Percentiles rank a stretch among this genome's conserved stretches.
phyloP scores from a whole-genome alignment of 441 rosid genomes.

The Corymbia calophylla region DNA sequence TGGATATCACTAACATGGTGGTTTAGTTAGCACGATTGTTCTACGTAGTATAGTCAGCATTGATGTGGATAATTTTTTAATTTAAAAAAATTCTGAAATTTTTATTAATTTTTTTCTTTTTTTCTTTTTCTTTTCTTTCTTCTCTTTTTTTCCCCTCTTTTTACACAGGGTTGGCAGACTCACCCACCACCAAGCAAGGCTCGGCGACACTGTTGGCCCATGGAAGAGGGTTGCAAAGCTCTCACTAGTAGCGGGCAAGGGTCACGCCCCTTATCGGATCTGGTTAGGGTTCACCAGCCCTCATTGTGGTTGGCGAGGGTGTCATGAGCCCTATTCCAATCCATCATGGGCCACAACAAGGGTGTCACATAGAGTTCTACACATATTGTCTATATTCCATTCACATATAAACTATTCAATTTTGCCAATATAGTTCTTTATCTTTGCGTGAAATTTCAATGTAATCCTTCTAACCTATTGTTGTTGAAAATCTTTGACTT shows the following conservation, averaged over 20 bases:
- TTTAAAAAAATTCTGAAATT: no score
- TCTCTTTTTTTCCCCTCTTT: no score
- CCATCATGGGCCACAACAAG: no score
- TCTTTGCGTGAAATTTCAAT: neutral
- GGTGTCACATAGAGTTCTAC: neutral
- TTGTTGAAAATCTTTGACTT: no score
- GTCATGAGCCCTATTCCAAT: no score
- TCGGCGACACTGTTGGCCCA: accelerated
- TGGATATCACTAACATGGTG: neutral
- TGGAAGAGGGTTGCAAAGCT: neutral
- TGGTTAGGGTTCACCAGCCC: neutral
- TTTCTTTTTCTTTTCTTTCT: no score
- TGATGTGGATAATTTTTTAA: neutral
- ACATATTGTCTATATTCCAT: neutral
- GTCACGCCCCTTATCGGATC: neutral
- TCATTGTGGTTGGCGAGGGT: neutral
- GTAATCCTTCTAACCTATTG: no score
- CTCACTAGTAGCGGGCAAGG: neutral
- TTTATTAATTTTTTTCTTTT: no score
- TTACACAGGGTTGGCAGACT: no score
- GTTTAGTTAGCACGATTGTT: no score
- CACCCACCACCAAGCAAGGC: neutral
- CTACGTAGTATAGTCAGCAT: accelerated
- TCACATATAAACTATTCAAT: neutral
- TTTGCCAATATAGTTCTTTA: no score